Evolutionary conservation across 805 yeast genomes (phyloP).

Genomic region (Wickerhamomyces silvicola): DNA sequence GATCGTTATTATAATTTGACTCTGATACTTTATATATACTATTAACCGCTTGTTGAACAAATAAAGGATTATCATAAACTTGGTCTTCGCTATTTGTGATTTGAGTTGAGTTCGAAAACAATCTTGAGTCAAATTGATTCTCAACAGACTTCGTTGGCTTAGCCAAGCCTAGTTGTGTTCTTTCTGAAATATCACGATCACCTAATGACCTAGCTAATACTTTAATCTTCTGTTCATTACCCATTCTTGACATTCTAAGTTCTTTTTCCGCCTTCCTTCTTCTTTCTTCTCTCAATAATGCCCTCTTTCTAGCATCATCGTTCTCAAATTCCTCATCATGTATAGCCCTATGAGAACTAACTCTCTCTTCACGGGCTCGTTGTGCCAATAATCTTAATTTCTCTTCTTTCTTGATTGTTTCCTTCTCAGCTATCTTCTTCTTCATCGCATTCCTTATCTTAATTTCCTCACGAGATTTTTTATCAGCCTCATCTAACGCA

Average conservation of each 20-base stretch:
- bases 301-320: conserved; percentile 27
- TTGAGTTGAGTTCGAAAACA: conserved; percentile 43
- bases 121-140: conserved; percentile 50
- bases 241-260: conserved; percentile 35
- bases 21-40: conserved; percentile 39
- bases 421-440: conserved; percentile 43
- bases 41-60: conserved; percentile 45
- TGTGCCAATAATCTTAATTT: conserved; percentile 43
- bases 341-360: conserved; percentile 2
- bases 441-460: conserved; percentile 43
- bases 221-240: conserved; percentile 37
- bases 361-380: conserved; percentile 36
- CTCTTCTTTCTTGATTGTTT: conserved; percentile 43
- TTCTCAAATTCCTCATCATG: conserved; percentile 7
- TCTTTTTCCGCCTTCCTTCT: conserved; percentile 42
- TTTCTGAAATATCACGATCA: conserved; percentile 51
- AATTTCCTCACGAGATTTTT: conserved; percentile 51
- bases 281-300: conserved; percentile 36
- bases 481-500: conserved; percentile 69
- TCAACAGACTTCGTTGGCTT: conserved; percentile 32
- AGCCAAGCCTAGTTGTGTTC: conserved; percentile 46
- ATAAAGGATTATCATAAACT: conserved; percentile 54
- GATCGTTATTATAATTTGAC: conserved; percentile 13
- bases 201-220: conserved; percentile 35
- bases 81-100: conserved; percentile 37